Evolutionary conservation across 805 yeast species (phyloP).

Genomic region (Kockiozyma suomiensis): DNA sequence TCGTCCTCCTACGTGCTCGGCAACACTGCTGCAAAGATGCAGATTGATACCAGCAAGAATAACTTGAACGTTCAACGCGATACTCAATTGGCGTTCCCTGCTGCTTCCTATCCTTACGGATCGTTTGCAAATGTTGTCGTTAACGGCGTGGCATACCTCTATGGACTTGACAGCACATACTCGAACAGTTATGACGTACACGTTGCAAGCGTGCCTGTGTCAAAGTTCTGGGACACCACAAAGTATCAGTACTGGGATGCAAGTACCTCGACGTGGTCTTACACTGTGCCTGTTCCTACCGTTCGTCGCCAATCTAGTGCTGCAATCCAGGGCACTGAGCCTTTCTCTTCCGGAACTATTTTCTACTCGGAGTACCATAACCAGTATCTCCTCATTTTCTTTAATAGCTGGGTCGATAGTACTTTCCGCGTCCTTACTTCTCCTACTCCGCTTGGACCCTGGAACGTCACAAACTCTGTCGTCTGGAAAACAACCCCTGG

Average conservation of each 20-base stretch:
- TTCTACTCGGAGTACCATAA: constrained; percentile 31
- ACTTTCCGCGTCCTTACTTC: constrained; percentile 19
- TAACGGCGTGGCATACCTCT: constrained; percentile 26
- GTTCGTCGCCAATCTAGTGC: constrained; percentile 27
- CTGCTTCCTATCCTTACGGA: constrained; percentile 23
- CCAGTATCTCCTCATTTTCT: constrained; percentile 22
- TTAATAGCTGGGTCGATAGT: constrained; percentile 29
- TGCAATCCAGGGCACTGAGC: constrained; percentile 17
- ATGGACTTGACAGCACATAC: constrained; percentile 22
- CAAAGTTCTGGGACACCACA: neutral
- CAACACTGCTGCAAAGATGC: constrained; percentile 20
- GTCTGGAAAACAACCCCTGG: constrained; percentile 17
- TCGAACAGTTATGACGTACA: constrained; percentile 28
- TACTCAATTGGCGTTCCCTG: constrained; percentile 6
- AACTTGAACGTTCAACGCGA: constrained; percentile 12
- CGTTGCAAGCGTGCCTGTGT: constrained; percentile 26
- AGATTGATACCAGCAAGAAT: constrained; percentile 16
- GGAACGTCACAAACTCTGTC: constrained; percentile 18
- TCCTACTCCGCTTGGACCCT: constrained; percentile 31
- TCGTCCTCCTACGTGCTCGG: constrained; percentile 6
- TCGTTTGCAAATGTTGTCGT: constrained; percentile 29
- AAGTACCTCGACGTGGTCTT: constrained; percentile 11
- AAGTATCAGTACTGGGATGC: constrained; percentile 28
- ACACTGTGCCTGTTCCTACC: constrained; percentile 23
- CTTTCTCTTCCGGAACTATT: constrained; percentile 28